Evolutionary conservation across 2,329 filamentous ascomycete genomes (phyloP), one percentile per base, ranked within the genome.

Genomic region (Chaetomium globosum): DNA sequence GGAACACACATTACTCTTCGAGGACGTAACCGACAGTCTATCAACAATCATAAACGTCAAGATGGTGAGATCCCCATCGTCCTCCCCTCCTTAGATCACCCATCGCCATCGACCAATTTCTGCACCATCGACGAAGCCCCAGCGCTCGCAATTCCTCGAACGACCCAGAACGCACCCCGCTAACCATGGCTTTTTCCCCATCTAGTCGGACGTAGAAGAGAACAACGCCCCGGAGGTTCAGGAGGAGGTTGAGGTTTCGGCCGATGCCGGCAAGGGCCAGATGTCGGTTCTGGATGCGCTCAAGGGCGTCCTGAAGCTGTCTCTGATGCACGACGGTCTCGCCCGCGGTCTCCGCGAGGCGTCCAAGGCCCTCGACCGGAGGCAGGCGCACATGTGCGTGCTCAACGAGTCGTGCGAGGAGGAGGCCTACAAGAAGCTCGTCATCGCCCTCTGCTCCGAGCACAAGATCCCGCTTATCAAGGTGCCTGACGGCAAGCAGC

Each of bases 351-450:
- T 99, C 77, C 93, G 95, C 76, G 95, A 99, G 85, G 95, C 95
- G 73, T 93, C 90, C 85, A 99, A 99, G 88, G 94, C 95, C 72
- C 92, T 99, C 78, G 95, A 99, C 84, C 90, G 95, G 79, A 93
- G 95, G 79, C 92, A 99, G 86, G 95, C 95, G 68, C 95, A 99
- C 87, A 98, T 99, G 93, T 99, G 95, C 82, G 95, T 99, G 75
- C 89, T 99, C 77, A 99, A 99, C 89, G 95, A 99, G 89, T 90
- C 91, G 74, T 99, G 95, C 87, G 95, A 99, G 87, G 95, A 99
- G 89, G 95, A 99, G 84, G 94, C 95, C 74, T 99, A 99, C 89
- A 99, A 99, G 93, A 99, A 99, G 91, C 89, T 99, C 73, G 94
- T 99, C 77, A 91, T 98, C 75, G 95, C 95, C 70, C 91, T 99